Evolutionary conservation across 805 yeast species (phyloP).

Genomic region (Candida nonsorbophila): DNA sequence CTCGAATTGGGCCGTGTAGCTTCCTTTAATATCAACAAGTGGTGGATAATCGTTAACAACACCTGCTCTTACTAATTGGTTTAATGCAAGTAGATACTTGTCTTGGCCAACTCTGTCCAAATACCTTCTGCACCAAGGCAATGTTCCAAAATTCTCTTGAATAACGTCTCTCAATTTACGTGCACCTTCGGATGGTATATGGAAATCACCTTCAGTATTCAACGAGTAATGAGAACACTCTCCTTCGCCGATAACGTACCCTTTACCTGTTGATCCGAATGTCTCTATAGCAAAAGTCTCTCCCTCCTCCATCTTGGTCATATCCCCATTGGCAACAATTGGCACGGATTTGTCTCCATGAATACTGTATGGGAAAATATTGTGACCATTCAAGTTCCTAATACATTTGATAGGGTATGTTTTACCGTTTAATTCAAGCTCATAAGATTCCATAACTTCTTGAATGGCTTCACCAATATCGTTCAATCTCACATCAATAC

Average conservation of each 20-base stretch:
- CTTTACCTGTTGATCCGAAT: constrained; percentile 94
- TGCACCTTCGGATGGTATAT: constrained; percentile 61
- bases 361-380: constrained; percentile 74
- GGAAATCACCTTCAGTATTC: constrained; percentile 35
- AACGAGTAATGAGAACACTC: constrained; percentile 93
- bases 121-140: constrained; percentile 96
- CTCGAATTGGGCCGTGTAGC: constrained; percentile 94
- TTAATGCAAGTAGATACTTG: constrained; percentile 82
- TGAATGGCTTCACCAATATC: constrained; percentile 96
- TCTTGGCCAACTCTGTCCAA: constrained; percentile 89
- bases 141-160: constrained; percentile 80
- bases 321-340: constrained; percentile 87
- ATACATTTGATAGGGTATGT: constrained; percentile 82
- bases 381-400: constrained; percentile 92
- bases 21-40: constrained; percentile 72
- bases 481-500: constrained; percentile 90
- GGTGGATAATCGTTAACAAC: constrained; percentile 95
- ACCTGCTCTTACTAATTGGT: constrained; percentile 78
- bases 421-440: constrained; percentile 85
- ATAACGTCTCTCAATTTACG: constrained; percentile 64
- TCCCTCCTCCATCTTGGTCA: constrained; percentile 98
- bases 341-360: constrained; percentile 98
- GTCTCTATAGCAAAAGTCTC: constrained; percentile 98
- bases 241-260: constrained; percentile 79
- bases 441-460: constrained; percentile 96